Evolutionary conservation across 1,284 basidiomycete species (phyloP).

Genomic region (Singerocomus rubriflavus): DNA sequence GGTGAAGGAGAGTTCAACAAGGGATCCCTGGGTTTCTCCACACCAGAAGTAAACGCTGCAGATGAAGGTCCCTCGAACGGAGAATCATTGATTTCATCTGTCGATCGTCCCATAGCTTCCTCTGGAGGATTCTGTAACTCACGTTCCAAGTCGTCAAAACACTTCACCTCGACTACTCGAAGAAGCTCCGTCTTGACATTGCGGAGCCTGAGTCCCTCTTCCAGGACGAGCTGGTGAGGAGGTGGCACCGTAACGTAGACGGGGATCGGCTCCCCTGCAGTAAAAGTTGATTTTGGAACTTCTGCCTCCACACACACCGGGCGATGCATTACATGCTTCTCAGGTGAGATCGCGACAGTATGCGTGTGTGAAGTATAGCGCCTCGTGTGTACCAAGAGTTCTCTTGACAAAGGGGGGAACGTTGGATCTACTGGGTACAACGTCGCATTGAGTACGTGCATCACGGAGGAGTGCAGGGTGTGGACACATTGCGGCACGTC

Average conservation of each 20-base stretch:
- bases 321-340: slow-evolving; percentile 51
- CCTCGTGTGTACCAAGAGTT: slow-evolving; percentile 64
- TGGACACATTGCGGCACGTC: slow-evolving; percentile 78
- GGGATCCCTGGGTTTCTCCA: slow-evolving; percentile 33
- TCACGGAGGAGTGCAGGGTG: slow-evolving; percentile 64
- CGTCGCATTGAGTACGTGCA: slow-evolving; percentile 62
- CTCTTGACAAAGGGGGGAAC: slow-evolving; percentile 46
- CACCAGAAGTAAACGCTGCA: slow-evolving; percentile 14
- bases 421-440: slow-evolving; percentile 50
- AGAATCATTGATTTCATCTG: slow-evolving; percentile 2
- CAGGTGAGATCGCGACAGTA: slow-evolving; percentile 52
- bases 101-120: slow-evolving; percentile 16
- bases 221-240: slow-evolving; percentile 62
- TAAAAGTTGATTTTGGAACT: slow-evolving; percentile 66
- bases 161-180: slow-evolving; percentile 53
- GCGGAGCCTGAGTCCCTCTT: slow-evolving; percentile 64
- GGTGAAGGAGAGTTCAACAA: slow-evolving; percentile 38
- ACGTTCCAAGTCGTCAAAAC: slow-evolving; percentile 35
- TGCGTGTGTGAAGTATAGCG: slow-evolving; percentile 67
- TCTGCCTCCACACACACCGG: slow-evolving; percentile 67
- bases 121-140: slow-evolving; percentile 28
- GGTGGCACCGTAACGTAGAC: slow-evolving; percentile 75
- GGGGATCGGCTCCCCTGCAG: slow-evolving; percentile 65
- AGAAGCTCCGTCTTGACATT: slow-evolving; percentile 74
- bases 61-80: slow-evolving; percentile 31